A percentile compares a stretch with the other conserved stretches of the same genome.
Conservation (phyloP, 163 green algal species). For the Scenedesmus sp. region DNA sequence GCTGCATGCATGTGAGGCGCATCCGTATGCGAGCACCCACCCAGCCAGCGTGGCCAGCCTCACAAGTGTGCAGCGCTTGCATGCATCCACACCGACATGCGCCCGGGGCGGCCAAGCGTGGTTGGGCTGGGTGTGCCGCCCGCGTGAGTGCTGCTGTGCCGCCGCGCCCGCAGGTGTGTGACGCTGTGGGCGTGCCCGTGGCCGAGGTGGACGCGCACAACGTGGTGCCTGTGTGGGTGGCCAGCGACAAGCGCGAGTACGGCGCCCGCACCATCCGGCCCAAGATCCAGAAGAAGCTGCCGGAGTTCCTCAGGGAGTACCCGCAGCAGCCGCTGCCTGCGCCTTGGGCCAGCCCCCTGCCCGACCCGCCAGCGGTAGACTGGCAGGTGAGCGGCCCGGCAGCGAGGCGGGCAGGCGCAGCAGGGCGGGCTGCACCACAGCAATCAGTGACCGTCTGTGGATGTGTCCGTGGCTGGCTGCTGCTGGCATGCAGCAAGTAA, state of each 20-base stretch:
- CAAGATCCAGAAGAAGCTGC: conserved; percentile 92
- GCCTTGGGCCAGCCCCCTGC: conserved; percentile 2
- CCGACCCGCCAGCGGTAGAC: conserved; percentile 32
- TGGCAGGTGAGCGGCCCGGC: conserved; percentile 46
- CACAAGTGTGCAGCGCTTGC: background rate
- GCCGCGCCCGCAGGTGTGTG: conserved; percentile 54
- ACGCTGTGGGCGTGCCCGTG: conserved; percentile 64
- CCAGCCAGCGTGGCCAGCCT: no score
- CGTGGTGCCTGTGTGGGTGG: conserved; percentile 93
- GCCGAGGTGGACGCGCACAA: conserved; percentile 98
- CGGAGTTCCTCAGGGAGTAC: conserved; percentile 91
- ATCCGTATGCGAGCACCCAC: no score
- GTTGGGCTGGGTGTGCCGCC: background rate
- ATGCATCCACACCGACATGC: no score
- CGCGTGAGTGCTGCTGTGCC: background rate
- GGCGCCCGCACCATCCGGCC: conserved; percentile 92
- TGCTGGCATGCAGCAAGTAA: background rate
- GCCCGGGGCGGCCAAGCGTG: no score
- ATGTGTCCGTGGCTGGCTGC: no score
- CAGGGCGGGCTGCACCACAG: background rate
- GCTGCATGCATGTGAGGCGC: no score
- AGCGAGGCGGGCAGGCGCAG: background rate
- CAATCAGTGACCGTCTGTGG: no score
- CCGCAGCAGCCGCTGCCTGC: conserved; percentile 66
- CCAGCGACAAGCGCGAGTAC: conserved; percentile 88